Evolutionary conservation across 148 eudicot species (phyloP), one percentile per base, ranked within the genome.

Genomic region (Cornus florida): DNA sequence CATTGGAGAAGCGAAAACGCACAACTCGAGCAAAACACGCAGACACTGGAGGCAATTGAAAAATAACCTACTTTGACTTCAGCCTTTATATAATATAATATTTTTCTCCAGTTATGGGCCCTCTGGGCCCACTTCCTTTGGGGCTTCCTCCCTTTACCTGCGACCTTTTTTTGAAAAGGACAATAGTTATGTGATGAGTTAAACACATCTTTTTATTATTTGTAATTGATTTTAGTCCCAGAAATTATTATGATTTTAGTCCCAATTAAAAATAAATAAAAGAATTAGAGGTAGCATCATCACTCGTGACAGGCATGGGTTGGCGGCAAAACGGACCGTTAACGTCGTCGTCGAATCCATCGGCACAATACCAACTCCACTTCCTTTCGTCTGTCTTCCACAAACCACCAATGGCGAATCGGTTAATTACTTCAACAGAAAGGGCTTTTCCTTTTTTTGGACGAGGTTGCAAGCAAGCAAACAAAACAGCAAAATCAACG

Each of bases 341-440:
- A 1, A 43, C 38, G 10, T 43, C 48, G 10, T 53, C 17, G 59
- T 14, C 12, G 59, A 4, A 53, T 4, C 59, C 14, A 11, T 11
- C 31, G 33, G n/a, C n/a, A 20, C 17, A 50, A 31, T 31, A 59
- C 75, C 75, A 43, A 43, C 28, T 73, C 65, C 10, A 73, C 11
- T 53, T 32, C 53, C 22, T 72, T 50, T 4, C 10, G 10, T n/a
- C 2, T 38, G 28, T 38, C 8, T 53, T 11, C 59, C 19, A 11
- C 59, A 53, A 16, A n/a, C 22, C 78, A 17, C 48, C 57, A 62
- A 70, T 84, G 84, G 84, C 69, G 73, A 77, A 81, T 84, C 81
- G 35, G 81, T 77, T 77, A 74, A 67, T 80, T 67, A n/a, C 10
- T 8, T 7, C 0, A 77, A 80, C 4, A 32, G 7, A 5, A 62